Evolutionary conservation across 2,329 filamentous ascomycete species (phyloP).

Genomic region (Gaeumannomyces sp.): DNA sequence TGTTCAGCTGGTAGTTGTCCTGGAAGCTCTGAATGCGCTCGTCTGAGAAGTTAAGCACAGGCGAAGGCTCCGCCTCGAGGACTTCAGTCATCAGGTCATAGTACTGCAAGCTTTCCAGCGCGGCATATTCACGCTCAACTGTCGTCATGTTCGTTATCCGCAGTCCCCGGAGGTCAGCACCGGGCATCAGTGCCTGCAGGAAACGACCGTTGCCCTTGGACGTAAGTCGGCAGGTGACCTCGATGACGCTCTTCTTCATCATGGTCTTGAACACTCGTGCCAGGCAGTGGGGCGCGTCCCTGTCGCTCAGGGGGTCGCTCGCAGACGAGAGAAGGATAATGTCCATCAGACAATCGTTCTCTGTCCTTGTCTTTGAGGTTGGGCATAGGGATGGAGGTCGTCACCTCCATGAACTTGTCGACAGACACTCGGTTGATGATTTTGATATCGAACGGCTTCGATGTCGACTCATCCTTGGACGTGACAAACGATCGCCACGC

Average conservation of each 20-base stretch:
- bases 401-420: constrained; percentile 88
- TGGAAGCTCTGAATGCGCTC: constrained; percentile 63
- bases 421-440: constrained; percentile 83
- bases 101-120: constrained; percentile 83
- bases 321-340: constrained; percentile 79
- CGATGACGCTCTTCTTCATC: constrained; percentile 73
- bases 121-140: constrained; percentile 91
- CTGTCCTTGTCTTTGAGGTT: constrained; percentile 55
- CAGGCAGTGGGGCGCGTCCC: constrained; percentile 69
- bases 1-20: constrained; percentile 76
- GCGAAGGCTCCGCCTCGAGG: constrained; percentile 76
- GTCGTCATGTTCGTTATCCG: constrained; percentile 93
- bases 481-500: constrained; percentile 94
- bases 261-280: constrained; percentile 75
- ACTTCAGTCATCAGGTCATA: constrained; percentile 96
- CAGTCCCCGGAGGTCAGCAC: constrained; percentile 63
- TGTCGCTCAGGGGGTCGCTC: constrained; percentile 60
- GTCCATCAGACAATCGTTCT: constrained; percentile 64
- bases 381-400: constrained; percentile 67
- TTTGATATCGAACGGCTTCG: constrained; percentile 79
- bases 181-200: constrained; percentile 58
- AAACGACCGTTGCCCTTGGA: constrained; percentile 55
- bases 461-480: constrained; percentile 76
- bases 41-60: constrained; percentile 74
- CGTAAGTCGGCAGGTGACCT: constrained; percentile 81